Conservation (phyloP, 2,329 filamentous ascomycete genomes). For the Aureobasidium sp. region DNA sequence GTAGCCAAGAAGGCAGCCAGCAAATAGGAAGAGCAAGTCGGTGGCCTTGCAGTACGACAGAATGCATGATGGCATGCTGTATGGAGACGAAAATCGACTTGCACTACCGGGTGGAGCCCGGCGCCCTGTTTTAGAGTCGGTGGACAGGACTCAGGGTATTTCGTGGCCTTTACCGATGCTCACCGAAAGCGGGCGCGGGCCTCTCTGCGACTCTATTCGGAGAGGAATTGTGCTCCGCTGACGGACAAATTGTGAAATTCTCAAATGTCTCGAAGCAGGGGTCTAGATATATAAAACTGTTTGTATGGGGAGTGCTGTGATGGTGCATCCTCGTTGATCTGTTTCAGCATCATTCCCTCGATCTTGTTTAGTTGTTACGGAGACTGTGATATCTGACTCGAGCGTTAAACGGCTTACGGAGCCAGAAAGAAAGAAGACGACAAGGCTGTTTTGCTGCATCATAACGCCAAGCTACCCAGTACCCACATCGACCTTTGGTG, state of each 20-base stretch:
- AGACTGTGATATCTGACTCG: neutral
- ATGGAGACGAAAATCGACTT: neutral
- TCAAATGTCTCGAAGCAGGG: neutral
- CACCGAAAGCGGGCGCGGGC: neutral
- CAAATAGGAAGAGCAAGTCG: neutral
- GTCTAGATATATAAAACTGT: neutral
- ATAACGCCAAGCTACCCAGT: constrained; percentile 4
- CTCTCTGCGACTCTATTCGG: neutral
- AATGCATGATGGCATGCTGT: constrained; percentile 5
- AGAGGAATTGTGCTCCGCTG: neutral
- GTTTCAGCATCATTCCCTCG: neutral
- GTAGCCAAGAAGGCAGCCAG: neutral
- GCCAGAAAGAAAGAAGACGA: neutral
- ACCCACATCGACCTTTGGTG: neutral
- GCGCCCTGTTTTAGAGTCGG: neutral
- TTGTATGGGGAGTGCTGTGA: neutral
- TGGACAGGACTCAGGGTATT: neutral
- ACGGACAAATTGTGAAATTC: neutral
- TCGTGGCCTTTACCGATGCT: constrained; percentile 6
- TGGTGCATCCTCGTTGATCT: neutral
- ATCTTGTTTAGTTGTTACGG: neutral
- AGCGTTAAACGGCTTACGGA: neutral
- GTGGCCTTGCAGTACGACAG: neutral
- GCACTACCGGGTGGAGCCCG: constrained; percentile 5
- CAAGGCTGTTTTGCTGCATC: constrained; percentile 12